These are phyloP conservation scores for Claviceps pazoutovae DNA, from an alignment of 2,329 filamentous ascomycete genomes.

Conservation along the genomic window DNA sequence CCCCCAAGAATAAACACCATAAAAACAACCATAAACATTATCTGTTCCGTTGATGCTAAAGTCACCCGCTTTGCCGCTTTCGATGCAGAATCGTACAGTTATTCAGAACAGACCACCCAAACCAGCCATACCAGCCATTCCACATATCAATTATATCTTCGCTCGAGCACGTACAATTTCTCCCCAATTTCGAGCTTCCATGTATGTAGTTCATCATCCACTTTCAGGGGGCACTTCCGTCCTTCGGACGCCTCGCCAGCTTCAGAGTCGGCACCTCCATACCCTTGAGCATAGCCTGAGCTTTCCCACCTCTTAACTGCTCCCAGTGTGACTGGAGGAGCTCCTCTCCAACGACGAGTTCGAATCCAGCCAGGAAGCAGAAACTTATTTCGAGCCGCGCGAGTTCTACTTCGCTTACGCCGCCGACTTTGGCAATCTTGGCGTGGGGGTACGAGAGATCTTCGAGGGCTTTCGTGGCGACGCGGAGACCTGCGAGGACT, in stretches of 20 bases:
- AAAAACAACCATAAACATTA: too few relatives aligned
- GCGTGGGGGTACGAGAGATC: slow-evolving; percentile 77
- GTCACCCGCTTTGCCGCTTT: too few relatives aligned
- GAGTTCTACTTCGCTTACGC: slow-evolving; percentile 70
- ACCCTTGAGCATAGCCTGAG: slow-evolving; percentile 12
- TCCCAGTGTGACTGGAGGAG: slow-evolving; percentile 20
- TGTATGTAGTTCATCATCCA: neutral
- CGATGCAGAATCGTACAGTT: too few relatives aligned
- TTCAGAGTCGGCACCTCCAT: slow-evolving; percentile 17
- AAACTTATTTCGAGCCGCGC: slow-evolving; percentile 79
- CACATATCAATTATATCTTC: too few relatives aligned
- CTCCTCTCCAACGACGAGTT: slow-evolving; percentile 43
- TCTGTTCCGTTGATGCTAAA: too few relatives aligned
- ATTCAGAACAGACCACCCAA: too few relatives aligned
- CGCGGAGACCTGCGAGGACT: slow-evolving; percentile 67
- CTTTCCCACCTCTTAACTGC: slow-evolving; percentile 17
- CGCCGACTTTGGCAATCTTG: slow-evolving; percentile 75
- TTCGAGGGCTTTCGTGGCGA: slow-evolving; percentile 92
- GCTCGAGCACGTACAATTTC: too few relatives aligned
- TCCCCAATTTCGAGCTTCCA: too few relatives aligned
- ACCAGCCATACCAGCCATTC: too few relatives aligned
- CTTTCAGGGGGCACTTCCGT: slow-evolving; percentile 5
- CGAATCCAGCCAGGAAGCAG: slow-evolving; percentile 75
- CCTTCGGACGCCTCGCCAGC: slow-evolving; percentile 10
- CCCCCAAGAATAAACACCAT: too few relatives aligned